Percentiles rank a stretch among this genome's conserved stretches.
Evolutionary conservation across 257 asterid species (phyloP).

Genomic region (Osmanthus fragrans): DNA sequence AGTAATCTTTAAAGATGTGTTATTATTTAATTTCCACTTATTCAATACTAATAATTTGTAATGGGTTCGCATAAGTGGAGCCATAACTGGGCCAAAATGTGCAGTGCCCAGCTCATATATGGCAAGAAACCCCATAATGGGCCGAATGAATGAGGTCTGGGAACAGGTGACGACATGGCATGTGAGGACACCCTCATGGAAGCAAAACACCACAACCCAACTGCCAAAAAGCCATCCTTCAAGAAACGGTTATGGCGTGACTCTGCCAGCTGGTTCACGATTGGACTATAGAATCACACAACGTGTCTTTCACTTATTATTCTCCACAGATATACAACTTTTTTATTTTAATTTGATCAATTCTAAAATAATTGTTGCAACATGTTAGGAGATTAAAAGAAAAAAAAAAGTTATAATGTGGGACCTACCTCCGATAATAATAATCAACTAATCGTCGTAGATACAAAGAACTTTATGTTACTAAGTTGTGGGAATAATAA

Average conservation of each 20-base stretch:
- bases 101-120: not conserved
- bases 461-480: too few relatives aligned
- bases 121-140: not conserved
- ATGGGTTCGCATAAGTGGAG: too few relatives aligned
- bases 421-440: too few relatives aligned
- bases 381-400: too few relatives aligned
- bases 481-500: too few relatives aligned
- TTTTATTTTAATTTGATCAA: too few relatives aligned
- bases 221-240: not conserved
- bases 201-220: conserved; percentile 5
- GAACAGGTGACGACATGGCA: conserved; percentile 17
- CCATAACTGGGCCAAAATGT: not conserved
- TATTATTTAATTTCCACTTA: too few relatives aligned
- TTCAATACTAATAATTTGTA: too few relatives aligned
- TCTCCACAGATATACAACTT: not conserved
- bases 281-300: conserved; percentile 18
- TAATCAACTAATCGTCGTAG: too few relatives aligned
- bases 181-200: conserved; percentile 31
- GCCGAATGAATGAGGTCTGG: not conserved
- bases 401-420: too few relatives aligned
- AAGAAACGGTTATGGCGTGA: conserved; percentile 43
- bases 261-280: conserved; percentile 32
- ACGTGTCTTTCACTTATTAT: conserved; percentile 36
- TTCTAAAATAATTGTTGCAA: too few relatives aligned
- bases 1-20: too few relatives aligned